phyloP scores from a whole-genome alignment of 2,329 filamentous ascomycete genomes.

The Rhinocladiella mackenziei region DNA sequence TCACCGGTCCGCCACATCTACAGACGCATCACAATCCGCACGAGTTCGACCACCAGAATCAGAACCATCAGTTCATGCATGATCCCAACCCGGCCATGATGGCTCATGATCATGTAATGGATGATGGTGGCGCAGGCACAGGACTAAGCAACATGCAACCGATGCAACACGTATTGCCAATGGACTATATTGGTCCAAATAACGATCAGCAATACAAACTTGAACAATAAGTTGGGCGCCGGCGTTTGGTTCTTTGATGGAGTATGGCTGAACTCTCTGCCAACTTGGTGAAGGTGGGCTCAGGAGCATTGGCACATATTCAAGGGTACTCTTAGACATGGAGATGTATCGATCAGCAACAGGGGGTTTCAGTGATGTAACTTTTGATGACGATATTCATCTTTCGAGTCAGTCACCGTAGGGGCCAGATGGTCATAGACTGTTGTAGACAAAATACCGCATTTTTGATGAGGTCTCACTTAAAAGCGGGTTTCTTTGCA shows the following conservation, averaged over 20 bases:
- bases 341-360: no score
- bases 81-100: constrained; percentile 22
- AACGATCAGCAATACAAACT: constrained; percentile 22
- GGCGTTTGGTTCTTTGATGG: constrained; percentile 31
- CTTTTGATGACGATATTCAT: no score
- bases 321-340: no score
- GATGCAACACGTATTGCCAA: constrained; percentile 29
- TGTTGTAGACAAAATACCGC: constrained; percentile 7
- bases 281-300: neutral
- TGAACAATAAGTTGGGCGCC: constrained; percentile 14
- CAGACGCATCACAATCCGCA: constrained; percentile 24
- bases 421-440: constrained; percentile 3
- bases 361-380: no score
- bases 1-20: constrained; percentile 23
- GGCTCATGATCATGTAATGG: constrained; percentile 29
- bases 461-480: neutral
- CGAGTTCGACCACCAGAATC: constrained; percentile 20
- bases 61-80: constrained; percentile 23
- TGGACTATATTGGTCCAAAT: constrained; percentile 29
- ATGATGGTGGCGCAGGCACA: constrained; percentile 23
- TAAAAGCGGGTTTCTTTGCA: neutral
- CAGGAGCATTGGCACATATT: neutral
- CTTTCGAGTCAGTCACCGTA: no score
- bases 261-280: constrained; percentile 3
- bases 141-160: constrained; percentile 29